Percentiles rank a stretch among this genome's conserved stretches.
Evolutionary conservation across 352 stramenopile genomes (phyloP).

Genomic region (Nannochloropsis limnetica): DNA sequence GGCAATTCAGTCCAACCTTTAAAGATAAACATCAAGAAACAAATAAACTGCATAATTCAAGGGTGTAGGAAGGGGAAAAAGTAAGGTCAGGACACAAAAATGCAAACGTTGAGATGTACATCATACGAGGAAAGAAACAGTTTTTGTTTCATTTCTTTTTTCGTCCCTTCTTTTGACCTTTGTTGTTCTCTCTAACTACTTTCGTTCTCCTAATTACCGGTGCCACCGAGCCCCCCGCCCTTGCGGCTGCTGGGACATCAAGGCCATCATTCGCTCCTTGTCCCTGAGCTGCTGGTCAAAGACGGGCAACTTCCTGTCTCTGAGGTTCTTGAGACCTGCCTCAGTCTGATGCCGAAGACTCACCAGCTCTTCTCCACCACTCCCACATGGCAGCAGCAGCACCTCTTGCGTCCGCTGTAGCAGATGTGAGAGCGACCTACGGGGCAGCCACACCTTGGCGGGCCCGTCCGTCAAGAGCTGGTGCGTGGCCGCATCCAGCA

Average conservation of each 20-base stretch:
- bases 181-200: too few species aligned
- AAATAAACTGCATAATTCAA: neutral
- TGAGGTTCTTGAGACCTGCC: neutral
- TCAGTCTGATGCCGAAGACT: neutral
- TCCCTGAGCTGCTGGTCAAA: conserved; percentile 2
- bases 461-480: neutral
- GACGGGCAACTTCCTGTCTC: neutral
- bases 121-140: too few species aligned
- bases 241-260: neutral
- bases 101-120: neutral
- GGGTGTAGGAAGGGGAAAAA: too few species aligned
- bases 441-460: neutral
- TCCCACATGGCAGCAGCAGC: neutral
- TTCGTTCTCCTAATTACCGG: too few species aligned
- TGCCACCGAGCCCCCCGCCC: neutral
- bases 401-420: neutral
- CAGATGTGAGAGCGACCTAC: neutral
- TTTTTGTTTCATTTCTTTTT: too few species aligned
- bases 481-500: neutral
- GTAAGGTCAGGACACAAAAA: too few species aligned
- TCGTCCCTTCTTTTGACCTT: neutral
- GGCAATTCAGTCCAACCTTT: conserved; percentile 19
- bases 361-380: neutral
- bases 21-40: neutral
- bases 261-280: conserved; percentile 1